Conservation (phyloP, 139 green algal species). For the Trebouxia sp. region DNA sequence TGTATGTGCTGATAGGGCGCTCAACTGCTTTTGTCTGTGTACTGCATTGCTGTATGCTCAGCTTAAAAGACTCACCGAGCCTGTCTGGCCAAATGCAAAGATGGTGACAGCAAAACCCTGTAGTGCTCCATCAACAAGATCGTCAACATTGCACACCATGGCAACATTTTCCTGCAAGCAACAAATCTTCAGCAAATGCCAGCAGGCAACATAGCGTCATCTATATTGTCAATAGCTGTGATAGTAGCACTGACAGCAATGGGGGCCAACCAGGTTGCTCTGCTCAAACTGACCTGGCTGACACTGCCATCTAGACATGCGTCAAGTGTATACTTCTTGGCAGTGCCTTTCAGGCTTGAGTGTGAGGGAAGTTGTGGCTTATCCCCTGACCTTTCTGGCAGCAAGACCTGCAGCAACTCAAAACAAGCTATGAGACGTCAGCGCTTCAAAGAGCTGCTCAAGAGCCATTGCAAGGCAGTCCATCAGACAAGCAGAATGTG, state of each 20-base stretch:
- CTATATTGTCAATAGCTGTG: neutral
- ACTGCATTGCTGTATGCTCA: neutral
- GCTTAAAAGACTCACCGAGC: conserved; percentile 26
- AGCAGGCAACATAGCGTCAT: too few relatives aligned
- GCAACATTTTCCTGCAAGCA: conserved; percentile 34
- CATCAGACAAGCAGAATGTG: neutral
- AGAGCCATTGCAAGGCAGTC: neutral
- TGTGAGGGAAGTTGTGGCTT: conserved; percentile 26
- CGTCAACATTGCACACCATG: conserved; percentile 53
- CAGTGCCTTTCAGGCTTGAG: conserved; percentile 24
- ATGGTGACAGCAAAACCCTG: conserved; percentile 72
- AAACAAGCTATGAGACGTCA: neutral
- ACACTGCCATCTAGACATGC: conserved; percentile 52
- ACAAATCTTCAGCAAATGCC: neutral
- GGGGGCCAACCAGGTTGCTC: neutral
- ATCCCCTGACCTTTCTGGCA: conserved; percentile 25
- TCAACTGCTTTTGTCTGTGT: too few relatives aligned
- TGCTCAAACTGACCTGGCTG: conserved; percentile 47
- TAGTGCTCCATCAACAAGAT: conserved; percentile 60
- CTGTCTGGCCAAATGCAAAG: conserved; percentile 72
- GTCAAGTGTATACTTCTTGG: conserved; percentile 58
- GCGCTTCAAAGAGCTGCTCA: neutral
- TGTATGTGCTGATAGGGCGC: too few relatives aligned
- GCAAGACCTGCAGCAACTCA: conserved; percentile 32
- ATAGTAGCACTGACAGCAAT: neutral